Evolutionary conservation across 495 filamentous ascomycete genomes (phyloP), one percentile per base, ranked within the genome.

Genomic region (Hypoxylon trugodes): DNA sequence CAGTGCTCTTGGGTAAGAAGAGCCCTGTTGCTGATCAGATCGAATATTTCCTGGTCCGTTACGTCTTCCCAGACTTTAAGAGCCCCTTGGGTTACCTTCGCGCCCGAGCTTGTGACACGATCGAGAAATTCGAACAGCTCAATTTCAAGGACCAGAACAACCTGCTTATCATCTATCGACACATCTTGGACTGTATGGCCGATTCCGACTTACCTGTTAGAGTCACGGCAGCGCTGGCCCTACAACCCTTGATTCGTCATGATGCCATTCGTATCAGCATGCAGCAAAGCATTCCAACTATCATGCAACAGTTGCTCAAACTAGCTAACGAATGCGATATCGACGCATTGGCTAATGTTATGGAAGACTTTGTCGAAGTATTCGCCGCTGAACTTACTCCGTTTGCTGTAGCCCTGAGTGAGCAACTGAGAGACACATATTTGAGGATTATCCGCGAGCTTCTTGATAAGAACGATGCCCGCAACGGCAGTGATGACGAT

Each of bases 301-400:
- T 98, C 72, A 98, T 98, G 95, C 95, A 98, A 76, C 93, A 98
- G 75, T 80, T 98, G 12, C 83, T 98, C 25, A 98, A 98, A 77
- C 78, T 98, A 57, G 94, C 95, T 21, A 97, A 97, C 70, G 93
- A 97, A 76, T 92, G 92, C 38, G 93, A 96, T 66, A 93, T 97
- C 46, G 93, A 97, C 74, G 91, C 93, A 13, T 76, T 97, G 15
- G 92, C 93, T n/a, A 96, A 96, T 66, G 93, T 97, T n/a, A 97
- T 97, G 95, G 95, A 98, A 73, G 96, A 98, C 68, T 98, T 98
- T 73, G 95, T 98, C 46, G 95, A 98, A 74, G 95, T 98, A 0
- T 98, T 98, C 74, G 93, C 95, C 13, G 79, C 90, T 2, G 96
- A 98, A 71, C 82, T 98, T 47, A 98, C 95, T 1, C 95, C 95